Evolutionary conservation across 2,329 filamentous ascomycete species (phyloP).

Genomic region (Alternaria infectoria): DNA sequence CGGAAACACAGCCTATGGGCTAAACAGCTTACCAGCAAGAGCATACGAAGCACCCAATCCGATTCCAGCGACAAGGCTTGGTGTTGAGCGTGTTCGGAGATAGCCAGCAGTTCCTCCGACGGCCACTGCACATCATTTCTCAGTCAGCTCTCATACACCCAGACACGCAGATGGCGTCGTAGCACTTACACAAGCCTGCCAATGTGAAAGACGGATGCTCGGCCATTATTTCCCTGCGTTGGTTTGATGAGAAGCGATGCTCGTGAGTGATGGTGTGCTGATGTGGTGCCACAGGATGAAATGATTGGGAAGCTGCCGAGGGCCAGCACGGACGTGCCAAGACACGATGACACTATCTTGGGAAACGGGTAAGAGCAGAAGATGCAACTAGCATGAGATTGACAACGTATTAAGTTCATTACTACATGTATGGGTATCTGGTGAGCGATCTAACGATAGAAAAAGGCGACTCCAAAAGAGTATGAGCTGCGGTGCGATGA

Average conservation of each 20-base stretch:
- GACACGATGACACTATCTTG: not conserved
- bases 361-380: not conserved
- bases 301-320: not conserved
- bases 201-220: constrained; percentile 40
- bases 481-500: not conserved
- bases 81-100: constrained; percentile 35
- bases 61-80: constrained; percentile 35
- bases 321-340: constrained; percentile 6
- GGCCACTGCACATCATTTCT: constrained; percentile 19
- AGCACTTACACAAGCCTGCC: constrained; percentile 31
- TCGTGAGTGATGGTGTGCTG: not conserved
- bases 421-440: not conserved
- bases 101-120: constrained; percentile 38
- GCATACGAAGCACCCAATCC: constrained; percentile 35
- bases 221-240: constrained; percentile 23
- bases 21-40: constrained; percentile 24
- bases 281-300: not conserved
- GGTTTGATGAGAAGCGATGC: not conserved
- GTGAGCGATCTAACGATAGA: not conserved
- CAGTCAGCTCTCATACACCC: constrained; percentile 1
- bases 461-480: not conserved
- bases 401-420: not conserved
- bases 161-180: not conserved
- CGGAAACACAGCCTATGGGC: not conserved
- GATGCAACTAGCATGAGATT: not conserved